Base-by-base conservation (phyloP, 441 rosid species). In the Jatropha podagrica region DNA sequence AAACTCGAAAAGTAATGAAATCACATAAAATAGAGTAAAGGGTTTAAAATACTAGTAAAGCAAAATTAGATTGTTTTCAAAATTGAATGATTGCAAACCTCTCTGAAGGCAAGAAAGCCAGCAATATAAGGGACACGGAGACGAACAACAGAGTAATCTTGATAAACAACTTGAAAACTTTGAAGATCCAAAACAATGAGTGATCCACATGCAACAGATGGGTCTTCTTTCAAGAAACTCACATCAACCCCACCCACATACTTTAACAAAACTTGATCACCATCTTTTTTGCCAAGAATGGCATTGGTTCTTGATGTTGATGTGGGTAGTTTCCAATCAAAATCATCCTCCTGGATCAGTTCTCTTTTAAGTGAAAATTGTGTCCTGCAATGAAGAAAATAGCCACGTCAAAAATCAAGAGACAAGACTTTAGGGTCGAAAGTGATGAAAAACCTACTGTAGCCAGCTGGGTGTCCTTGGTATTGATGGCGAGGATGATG, bases 81-180 rank as follows among this genome's bases (percentile, higher is more conserved):
- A 15, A 12, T 8, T 44, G 51, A 49, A 27, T 18, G 32, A 51
- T 12, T 13, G 2, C 65, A 3, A 48, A 92, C 98, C 95, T 95
- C 97, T 55, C 98, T 85, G 80, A 92, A 91, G 78, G 98, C 97
- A 48, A 92, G 97, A 83, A 91, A 95, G 65, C 93, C 96, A 37
- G 97, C 90, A 10, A 88, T 82, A 61, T 95, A 95, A 68, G 97
- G 94, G 23, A 95, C 89, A 49, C 76, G 83, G 13, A 86, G 90
- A 27, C 79, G 85, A 78, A 86, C 80, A 13, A 84, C 51, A 65
- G 83, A 81, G 38, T 76, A 87, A 42, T 89, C 90, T 69, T 88
- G 70, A 64, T 87, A 83, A 42, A 91, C 88, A n/a, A 89, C 77
- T 71, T 76, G 77, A 7, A 86, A 80, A 78, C 85, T 78, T 44